Evolutionary conservation across 495 filamentous ascomycete species (phyloP).

Genomic region (Cercophora samala): DNA sequence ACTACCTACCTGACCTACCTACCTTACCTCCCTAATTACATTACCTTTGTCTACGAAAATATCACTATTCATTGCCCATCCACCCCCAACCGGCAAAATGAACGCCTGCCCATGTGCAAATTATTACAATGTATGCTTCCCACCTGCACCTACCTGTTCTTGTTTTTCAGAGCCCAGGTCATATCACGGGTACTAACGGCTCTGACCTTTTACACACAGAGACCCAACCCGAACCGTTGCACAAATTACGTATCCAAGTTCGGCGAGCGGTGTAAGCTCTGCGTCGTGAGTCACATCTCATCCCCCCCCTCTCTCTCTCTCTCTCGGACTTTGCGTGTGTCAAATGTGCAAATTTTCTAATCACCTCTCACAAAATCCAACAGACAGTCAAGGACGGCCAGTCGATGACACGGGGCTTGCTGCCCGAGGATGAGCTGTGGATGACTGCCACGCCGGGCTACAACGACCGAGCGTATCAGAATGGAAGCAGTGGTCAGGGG

Average conservation of each 20-base stretch:
- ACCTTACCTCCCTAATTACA: no score
- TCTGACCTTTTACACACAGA: constrained; percentile 21
- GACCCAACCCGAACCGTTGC: constrained; percentile 36
- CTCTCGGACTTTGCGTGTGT: neutral
- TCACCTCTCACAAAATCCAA: neutral
- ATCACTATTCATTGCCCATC: neutral
- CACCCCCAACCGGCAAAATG: neutral
- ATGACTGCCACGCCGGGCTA: constrained; percentile 11
- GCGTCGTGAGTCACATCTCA: constrained; percentile 35
- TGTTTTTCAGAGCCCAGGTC: no score
- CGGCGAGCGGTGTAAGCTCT: constrained; percentile 45
- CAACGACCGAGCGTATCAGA: neutral
- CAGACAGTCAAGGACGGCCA: constrained; percentile 26
- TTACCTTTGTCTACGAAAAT: neutral
- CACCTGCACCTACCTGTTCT: neutral
- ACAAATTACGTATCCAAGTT: constrained; percentile 45
- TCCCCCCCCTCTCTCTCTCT: no score
- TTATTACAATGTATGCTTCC: neutral
- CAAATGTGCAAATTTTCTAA: neutral
- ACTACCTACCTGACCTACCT: no score
- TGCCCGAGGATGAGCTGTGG: constrained; percentile 22
- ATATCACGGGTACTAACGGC: neutral
- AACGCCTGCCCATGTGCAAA: neutral
- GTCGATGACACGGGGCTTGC: constrained; percentile 27
- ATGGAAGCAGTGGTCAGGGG: no score